These are phyloP conservation scores for Ramalina peruviana DNA, from an alignment of 495 filamentous ascomycete species.

Conservation along the genomic window DNA sequence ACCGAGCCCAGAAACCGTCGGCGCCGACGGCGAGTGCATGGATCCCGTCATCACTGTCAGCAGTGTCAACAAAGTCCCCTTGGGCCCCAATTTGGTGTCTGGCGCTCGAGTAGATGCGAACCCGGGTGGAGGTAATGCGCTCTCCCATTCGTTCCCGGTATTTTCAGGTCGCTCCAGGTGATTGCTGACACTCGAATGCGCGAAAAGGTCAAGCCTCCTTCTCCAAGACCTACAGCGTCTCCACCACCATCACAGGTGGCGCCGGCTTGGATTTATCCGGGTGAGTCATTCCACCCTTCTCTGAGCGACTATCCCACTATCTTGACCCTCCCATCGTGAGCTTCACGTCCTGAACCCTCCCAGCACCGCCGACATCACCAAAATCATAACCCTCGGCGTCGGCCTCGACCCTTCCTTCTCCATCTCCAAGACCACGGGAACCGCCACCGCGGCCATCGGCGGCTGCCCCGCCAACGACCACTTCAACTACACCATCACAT, in stretches of 20 bases:
- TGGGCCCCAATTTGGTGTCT: constrained; percentile 1
- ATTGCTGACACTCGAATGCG: background rate
- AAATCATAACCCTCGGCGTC: constrained; percentile 4
- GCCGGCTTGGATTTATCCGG: background rate
- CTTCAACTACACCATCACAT: constrained; percentile 3
- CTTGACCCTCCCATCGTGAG: background rate
- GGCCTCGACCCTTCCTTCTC: constrained; percentile 2
- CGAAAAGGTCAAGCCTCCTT: background rate
- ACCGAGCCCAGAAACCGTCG: background rate
- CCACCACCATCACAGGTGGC: background rate
- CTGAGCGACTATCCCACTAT: background rate
- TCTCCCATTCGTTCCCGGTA: background rate
- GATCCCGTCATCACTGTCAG: background rate
- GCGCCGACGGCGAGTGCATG: background rate
- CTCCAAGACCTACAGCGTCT: constrained; percentile 1
- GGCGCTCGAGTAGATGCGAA: constrained; percentile 3
- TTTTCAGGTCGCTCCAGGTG: too few species aligned
- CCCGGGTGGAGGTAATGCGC: constrained; percentile 1
- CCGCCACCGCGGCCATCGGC: background rate
- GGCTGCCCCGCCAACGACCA: constrained; percentile 2
- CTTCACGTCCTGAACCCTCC: background rate
- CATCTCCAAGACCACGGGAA: constrained; percentile 2
- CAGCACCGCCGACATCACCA: constrained; percentile 2
- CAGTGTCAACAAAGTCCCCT: background rate
- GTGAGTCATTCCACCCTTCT: background rate